Conservation (phyloP, 306 rosid species). For the Dicorynia guianensis region DNA sequence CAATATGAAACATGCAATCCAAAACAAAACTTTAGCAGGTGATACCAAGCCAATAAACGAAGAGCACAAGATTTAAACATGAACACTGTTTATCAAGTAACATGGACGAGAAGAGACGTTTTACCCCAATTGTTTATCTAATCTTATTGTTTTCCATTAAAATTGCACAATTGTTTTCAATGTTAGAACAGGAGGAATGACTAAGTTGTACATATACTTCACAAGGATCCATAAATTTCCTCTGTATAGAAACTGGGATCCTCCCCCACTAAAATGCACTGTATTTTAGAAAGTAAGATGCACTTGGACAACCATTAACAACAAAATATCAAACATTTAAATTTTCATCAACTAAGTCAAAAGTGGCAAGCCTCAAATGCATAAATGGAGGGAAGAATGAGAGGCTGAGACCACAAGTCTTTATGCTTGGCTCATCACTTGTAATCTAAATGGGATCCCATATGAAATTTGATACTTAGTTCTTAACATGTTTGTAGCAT, state of each 20-base stretch:
- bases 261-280: neutral
- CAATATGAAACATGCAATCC: conserved; percentile 33
- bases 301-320: neutral
- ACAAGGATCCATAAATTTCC: neutral
- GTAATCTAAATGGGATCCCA: neutral
- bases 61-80: neutral
- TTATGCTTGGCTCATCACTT: neutral
- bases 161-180: neutral
- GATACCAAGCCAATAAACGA: neutral
- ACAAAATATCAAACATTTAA: neutral
- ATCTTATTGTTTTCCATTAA: neutral
- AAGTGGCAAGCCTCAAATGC: too few relatives aligned
- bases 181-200: neutral
- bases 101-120: neutral
- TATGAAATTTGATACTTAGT: too few relatives aligned
- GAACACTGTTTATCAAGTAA: neutral
- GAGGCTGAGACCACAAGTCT: neutral
- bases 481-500: too few relatives aligned
- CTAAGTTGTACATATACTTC: neutral
- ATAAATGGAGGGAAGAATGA: too few relatives aligned
- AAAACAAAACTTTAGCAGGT: conserved; percentile 3
- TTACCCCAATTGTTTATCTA: neutral
- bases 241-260: neutral
- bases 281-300: neutral
- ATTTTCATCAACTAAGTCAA: neutral